Percentiles rank a stretch among this genome's conserved stretches.
phyloP scores from a whole-genome alignment of 148 eudicot species.

The Arctostaphylos glauca region DNA sequence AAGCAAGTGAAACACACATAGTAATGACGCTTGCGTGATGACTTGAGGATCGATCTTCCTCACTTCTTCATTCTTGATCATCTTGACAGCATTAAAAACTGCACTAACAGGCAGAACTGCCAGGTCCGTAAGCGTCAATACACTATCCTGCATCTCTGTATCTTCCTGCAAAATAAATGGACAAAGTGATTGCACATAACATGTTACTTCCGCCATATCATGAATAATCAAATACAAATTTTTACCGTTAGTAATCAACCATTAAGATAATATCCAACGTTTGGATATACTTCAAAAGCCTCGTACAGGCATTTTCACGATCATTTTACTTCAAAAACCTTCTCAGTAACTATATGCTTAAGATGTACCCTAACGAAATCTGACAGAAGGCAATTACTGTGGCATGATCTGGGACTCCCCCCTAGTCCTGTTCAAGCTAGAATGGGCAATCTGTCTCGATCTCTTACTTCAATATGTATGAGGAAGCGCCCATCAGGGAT shows the following conservation, averaged over 20 bases:
- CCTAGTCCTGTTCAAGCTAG: too few relatives aligned
- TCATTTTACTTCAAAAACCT: not conserved
- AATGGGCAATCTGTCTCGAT: not conserved
- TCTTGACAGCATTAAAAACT: slow-evolving; percentile 35
- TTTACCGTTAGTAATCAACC: not conserved
- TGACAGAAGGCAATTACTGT: not conserved
- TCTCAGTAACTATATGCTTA: not conserved
- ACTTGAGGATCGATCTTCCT: slow-evolving; percentile 34
- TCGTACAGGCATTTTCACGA: not conserved
- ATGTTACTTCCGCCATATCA: not conserved
- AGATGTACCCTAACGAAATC: not conserved
- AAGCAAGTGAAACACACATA: slow-evolving; percentile 25
- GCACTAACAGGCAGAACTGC: slow-evolving; percentile 32
- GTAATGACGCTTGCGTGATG: slow-evolving; percentile 38
- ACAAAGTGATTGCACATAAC: not conserved
- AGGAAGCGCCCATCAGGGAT: too few relatives aligned
- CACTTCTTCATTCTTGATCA: slow-evolving; percentile 27
- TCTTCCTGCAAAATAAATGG: slow-evolving; percentile 22
- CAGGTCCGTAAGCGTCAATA: slow-evolving; percentile 40
- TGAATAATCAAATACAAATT: not conserved
- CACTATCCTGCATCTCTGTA: slow-evolving; percentile 23
- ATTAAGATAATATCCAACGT: not conserved
- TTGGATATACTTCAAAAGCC: not conserved
- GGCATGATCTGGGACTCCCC: not conserved
- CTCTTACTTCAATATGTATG: too few relatives aligned